A percentile compares a stretch with the other conserved stretches of the same genome.
phyloP scores from a whole-genome alignment of 331 rosid species.

The Malus hybrid region DNA sequence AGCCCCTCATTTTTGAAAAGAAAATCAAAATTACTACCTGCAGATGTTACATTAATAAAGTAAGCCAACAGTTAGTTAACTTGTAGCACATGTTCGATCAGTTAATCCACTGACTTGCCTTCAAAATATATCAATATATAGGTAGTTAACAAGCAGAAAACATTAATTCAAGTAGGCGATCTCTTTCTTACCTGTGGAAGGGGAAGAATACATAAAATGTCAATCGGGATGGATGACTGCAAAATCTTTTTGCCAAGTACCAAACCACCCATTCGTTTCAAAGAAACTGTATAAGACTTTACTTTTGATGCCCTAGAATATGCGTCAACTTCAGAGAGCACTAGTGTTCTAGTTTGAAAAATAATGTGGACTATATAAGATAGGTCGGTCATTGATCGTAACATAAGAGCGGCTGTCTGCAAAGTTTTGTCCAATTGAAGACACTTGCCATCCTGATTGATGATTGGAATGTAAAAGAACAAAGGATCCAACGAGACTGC shows the following conservation, averaged over 20 bases:
- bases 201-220: slow-evolving; percentile 1
- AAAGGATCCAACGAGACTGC: background rate
- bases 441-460: background rate
- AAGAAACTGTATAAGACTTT: background rate
- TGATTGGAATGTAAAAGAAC: background rate
- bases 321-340: background rate
- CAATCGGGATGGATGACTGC: background rate
- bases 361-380: background rate
- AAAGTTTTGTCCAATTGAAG: background rate
- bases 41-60: background rate
- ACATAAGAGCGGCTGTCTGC: background rate
- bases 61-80: background rate
- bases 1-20: background rate
- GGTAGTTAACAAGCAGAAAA: too few relatives aligned
- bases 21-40: background rate
- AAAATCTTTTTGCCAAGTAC: background rate
- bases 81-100: background rate
- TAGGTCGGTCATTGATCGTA: background rate
- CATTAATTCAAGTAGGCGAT: too few relatives aligned
- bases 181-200: slow-evolving; percentile 1
- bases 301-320: background rate
- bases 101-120: background rate
- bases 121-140: too few relatives aligned
- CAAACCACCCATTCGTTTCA: background rate
- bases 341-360: background rate